phyloP scores from a whole-genome alignment of 345 rosid genomes.

The Raphanus raphanistrum region DNA sequence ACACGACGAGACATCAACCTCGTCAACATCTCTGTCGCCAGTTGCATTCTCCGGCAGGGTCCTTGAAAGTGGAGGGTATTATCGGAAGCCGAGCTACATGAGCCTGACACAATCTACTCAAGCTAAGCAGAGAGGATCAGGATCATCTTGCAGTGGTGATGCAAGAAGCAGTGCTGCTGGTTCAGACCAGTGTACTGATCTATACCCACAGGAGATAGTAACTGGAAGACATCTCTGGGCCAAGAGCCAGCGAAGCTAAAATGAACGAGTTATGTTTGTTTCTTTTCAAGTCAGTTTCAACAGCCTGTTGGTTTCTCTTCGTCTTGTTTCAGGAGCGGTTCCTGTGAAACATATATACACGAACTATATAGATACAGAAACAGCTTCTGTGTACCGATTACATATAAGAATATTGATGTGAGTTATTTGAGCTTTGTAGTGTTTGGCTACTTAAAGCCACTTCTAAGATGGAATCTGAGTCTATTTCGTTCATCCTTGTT shows the following conservation, averaged over 20 bases:
- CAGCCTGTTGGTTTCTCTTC: conserved; percentile 32
- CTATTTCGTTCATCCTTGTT: conserved; percentile 11
- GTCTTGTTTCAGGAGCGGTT: conserved; percentile 30
- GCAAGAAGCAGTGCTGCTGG: conserved; percentile 51
- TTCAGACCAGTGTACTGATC: conserved; percentile 55
- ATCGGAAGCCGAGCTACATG: conserved; percentile 78
- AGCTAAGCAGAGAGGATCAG: conserved; percentile 60
- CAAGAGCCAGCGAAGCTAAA: conserved; percentile 33
- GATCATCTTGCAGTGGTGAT: conserved; percentile 47
- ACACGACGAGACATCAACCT: conserved; percentile 55
- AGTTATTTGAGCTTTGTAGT: not conserved
- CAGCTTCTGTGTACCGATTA: conserved; percentile 26
- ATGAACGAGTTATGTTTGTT: not conserved
- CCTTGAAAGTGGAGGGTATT: conserved; percentile 43
- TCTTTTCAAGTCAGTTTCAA: conserved; percentile 21
- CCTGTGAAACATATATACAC: conserved; percentile 31
- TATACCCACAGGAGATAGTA: conserved; percentile 50
- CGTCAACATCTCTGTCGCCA: conserved; percentile 59
- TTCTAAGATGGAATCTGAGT: conserved; percentile 13
- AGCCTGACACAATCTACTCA: conserved; percentile 70
- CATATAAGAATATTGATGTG: conserved; percentile 19
- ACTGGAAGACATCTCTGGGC: conserved; percentile 38
- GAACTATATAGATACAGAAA: conserved; percentile 33
- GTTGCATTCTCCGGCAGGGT: conserved; percentile 38
- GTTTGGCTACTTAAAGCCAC: conserved; percentile 35